Percentiles rank a stretch among this genome's conserved stretches.
phyloP scores from a whole-genome alignment of 169 alveolate genomes.

The Plasmodium vinckei region DNA sequence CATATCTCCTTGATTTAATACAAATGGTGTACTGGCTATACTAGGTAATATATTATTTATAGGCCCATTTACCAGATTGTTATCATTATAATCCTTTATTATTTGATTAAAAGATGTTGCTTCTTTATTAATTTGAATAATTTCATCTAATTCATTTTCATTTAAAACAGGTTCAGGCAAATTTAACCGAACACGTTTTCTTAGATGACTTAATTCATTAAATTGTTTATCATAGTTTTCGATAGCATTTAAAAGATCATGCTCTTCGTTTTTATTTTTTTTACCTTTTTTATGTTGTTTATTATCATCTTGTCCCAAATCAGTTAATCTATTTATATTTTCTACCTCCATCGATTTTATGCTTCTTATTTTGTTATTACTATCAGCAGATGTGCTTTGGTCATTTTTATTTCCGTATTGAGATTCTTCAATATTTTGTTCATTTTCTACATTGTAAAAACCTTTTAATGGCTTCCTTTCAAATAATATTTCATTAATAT shows the following conservation, averaged over 20 bases:
- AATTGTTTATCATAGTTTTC: conserved; percentile 70
- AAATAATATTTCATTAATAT: conserved; percentile 96
- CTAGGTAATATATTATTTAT: conserved; percentile 62
- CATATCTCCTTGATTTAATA: conserved; percentile 40
- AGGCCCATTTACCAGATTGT: conserved; percentile 3
- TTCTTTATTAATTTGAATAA: conserved; percentile 69
- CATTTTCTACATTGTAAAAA: conserved; percentile 90
- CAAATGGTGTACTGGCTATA: conserved; percentile 38
- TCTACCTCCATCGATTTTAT: conserved; percentile 71
- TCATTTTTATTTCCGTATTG: conserved; percentile 20
- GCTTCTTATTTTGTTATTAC: conserved; percentile 7
- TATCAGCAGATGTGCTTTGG: conserved; percentile 5
- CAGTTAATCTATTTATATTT: conserved; percentile 14
- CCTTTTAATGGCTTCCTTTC: conserved; percentile 96
- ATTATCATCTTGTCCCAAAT: neutral
- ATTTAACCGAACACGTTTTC: conserved; percentile 59
- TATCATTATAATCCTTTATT: conserved; percentile 54
- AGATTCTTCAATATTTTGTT: conserved; percentile 89
- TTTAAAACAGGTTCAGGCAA: conserved; percentile 62
- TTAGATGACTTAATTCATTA: conserved; percentile 55
- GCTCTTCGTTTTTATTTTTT: conserved; percentile 42
- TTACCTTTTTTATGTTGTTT: neutral
- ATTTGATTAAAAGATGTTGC: conserved; percentile 59
- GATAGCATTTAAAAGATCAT: conserved; percentile 24
- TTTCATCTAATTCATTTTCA: conserved; percentile 71